A percentile compares a stretch with the other conserved stretches of the same genome.
Evolutionary conservation across 768 basidiomycete species (phyloP).

Genomic region (Amanita pseudoporphyria): DNA sequence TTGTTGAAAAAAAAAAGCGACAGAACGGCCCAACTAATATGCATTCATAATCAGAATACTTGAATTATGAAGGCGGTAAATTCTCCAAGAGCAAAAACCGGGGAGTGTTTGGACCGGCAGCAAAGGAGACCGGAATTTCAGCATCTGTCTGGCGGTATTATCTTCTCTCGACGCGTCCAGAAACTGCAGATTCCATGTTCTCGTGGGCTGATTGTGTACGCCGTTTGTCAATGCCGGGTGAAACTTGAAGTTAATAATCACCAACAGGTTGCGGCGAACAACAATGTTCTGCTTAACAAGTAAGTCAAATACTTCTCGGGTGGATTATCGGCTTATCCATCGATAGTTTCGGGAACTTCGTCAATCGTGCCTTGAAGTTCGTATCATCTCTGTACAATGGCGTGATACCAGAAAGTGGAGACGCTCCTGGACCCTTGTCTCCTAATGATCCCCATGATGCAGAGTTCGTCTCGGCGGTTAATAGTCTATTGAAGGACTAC

Average conservation of each 20-base stretch:
- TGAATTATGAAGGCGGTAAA: conserved; percentile 98
- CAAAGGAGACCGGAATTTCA: conserved; percentile 88
- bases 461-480: conserved; percentile 74
- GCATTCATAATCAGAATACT: conserved; percentile 53
- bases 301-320: conserved; percentile 20
- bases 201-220: conserved; percentile 92
- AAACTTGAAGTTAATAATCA: conserved; percentile 5
- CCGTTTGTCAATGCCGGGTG: not conserved
- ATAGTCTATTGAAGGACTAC: conserved; percentile 70
- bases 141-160: conserved; percentile 97
- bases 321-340: not conserved
- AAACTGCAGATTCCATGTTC: conserved; percentile 92
- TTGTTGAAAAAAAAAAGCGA: not conserved
- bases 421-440: conserved; percentile 60
- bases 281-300: conserved; percentile 93
- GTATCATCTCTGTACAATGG: conserved; percentile 76
- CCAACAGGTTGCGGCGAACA: conserved; percentile 77
- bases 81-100: conserved; percentile 97
- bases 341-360: conserved; percentile 89
- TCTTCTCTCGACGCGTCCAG: conserved; percentile 84
- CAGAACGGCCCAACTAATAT: not conserved
- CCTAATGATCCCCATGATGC: conserved; percentile 56
- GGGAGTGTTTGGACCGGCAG: conserved; percentile 94
- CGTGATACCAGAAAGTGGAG: conserved; percentile 70
- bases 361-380: conserved; percentile 92